Percentiles rank a stretch among this genome's conserved stretches.
These are phyloP conservation scores for Aspergillus fumigatiaffinis DNA, from an alignment of 2,329 filamentous ascomycete genomes.

Conservation along the genomic window DNA sequence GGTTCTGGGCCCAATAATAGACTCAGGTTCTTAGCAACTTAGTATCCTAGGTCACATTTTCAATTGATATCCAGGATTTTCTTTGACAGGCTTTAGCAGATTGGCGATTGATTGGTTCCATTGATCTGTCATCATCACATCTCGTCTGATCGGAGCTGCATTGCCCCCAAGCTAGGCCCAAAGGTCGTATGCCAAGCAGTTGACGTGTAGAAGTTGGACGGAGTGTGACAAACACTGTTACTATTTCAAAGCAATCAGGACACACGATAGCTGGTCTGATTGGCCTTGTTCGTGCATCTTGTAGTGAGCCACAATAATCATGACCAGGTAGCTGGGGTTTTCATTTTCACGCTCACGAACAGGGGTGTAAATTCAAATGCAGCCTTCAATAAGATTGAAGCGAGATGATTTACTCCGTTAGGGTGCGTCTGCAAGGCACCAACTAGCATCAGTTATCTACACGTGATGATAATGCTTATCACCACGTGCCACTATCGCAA, in stretches of 20 bases:
- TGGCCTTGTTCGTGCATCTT: background rate
- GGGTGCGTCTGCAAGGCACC: background rate
- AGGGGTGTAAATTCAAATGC: background rate
- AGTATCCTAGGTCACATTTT: background rate
- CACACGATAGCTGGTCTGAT: background rate
- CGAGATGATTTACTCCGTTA: background rate
- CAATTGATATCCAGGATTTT: background rate
- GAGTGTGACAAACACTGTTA: background rate
- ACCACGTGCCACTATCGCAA: background rate
- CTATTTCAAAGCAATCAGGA: background rate
- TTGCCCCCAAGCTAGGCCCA: background rate
- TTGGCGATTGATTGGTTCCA: background rate
- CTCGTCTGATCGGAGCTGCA: background rate
- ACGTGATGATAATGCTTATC: background rate
- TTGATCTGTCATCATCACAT: slow-evolving; percentile 4
- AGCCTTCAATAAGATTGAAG: background rate
- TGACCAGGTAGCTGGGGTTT: background rate
- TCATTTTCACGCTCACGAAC: background rate
- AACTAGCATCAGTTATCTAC: background rate
- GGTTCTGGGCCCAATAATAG: background rate
- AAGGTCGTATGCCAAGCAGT: background rate
- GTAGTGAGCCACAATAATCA: background rate
- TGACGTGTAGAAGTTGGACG: background rate
- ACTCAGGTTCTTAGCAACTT: background rate
- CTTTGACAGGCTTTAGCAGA: background rate